Evolutionary conservation across 2,329 filamentous ascomycete species (phyloP).

Genomic region (Monosporascus sp.): DNA sequence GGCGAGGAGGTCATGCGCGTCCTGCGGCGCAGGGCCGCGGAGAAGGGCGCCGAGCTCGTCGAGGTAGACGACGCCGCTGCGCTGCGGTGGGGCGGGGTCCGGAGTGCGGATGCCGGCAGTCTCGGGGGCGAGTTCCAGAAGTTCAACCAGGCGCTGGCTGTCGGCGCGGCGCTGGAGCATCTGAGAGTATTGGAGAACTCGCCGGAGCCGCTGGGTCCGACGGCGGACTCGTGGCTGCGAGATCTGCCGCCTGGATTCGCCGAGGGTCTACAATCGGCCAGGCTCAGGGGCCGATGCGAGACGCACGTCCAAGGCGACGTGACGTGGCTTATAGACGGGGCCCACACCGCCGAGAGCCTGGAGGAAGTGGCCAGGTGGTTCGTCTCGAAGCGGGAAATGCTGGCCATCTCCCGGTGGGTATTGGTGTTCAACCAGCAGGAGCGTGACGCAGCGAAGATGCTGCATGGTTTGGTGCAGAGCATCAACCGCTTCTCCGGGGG

Average conservation of each 20-base stretch:
- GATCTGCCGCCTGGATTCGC: constrained; percentile 50
- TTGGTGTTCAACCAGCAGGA: constrained; percentile 94
- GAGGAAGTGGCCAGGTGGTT: constrained; percentile 75
- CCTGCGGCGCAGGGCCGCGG: constrained; percentile 51
- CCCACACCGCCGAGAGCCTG: constrained; percentile 82
- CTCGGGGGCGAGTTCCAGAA: constrained; percentile 50
- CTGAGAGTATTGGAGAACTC: constrained; percentile 29
- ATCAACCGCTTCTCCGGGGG: constrained; percentile 35
- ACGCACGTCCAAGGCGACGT: constrained; percentile 46
- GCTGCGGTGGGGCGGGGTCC: constrained; percentile 35
- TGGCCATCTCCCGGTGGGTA: constrained; percentile 33
- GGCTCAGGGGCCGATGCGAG: constrained; percentile 74
- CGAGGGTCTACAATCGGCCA: constrained; percentile 59
- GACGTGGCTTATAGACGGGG: constrained; percentile 80
- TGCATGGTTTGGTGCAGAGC: constrained; percentile 56
- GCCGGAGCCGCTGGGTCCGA: background rate
- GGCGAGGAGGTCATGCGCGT: constrained; percentile 33
- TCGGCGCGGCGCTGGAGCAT: constrained; percentile 52
- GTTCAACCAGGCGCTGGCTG: constrained; percentile 53
- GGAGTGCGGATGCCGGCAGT: constrained; percentile 20
- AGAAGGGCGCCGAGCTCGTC: constrained; percentile 44
- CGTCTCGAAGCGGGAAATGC: constrained; percentile 33
- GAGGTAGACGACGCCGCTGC: constrained; percentile 35
- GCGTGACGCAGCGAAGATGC: constrained; percentile 63
- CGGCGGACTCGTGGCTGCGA: constrained; percentile 12